Conservation (phyloP, 306 rosid genomes). For the Malus sieversii region DNA sequence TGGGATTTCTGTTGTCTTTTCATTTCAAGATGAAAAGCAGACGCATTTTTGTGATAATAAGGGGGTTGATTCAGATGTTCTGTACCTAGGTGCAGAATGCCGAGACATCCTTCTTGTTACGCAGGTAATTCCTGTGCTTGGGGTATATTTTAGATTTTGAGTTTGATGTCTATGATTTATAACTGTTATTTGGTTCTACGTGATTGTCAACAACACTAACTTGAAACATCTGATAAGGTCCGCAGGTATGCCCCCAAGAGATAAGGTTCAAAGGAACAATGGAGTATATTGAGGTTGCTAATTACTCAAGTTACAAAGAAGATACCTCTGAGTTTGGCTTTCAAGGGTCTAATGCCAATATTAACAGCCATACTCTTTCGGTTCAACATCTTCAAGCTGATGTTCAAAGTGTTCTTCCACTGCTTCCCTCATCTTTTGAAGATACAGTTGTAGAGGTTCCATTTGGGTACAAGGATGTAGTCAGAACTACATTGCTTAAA, state of each 20-base stretch:
- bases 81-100: conserved; percentile 61
- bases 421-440: conserved; percentile 32
- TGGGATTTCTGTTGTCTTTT: conserved; percentile 68
- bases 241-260: conserved; percentile 62
- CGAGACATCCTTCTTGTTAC: conserved; percentile 40
- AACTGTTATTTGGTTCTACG: conserved; percentile 14
- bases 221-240: conserved; percentile 25
- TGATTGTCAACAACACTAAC: conserved; percentile 20
- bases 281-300: conserved; percentile 52
- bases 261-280: conserved; percentile 52
- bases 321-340: conserved; percentile 22
- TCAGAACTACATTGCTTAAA: conserved; percentile 59
- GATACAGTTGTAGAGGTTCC: conserved; percentile 44
- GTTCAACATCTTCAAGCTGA: conserved; percentile 52
- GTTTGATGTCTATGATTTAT: conserved; percentile 12
- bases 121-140: conserved; percentile 51
- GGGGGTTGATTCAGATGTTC: conserved; percentile 29
- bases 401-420: conserved; percentile 62
- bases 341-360: conserved; percentile 10
- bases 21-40: conserved; percentile 52
- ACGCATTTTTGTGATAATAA: conserved; percentile 18
- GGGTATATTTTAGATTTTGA: conserved; percentile 4
- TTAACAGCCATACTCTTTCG: conserved; percentile 31
- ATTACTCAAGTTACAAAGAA: conserved; percentile 36
- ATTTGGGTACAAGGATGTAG: conserved; percentile 36